phyloP scores from a whole-genome alignment of 2,329 filamentous ascomycete species.

The Neonectria magnoliae region DNA sequence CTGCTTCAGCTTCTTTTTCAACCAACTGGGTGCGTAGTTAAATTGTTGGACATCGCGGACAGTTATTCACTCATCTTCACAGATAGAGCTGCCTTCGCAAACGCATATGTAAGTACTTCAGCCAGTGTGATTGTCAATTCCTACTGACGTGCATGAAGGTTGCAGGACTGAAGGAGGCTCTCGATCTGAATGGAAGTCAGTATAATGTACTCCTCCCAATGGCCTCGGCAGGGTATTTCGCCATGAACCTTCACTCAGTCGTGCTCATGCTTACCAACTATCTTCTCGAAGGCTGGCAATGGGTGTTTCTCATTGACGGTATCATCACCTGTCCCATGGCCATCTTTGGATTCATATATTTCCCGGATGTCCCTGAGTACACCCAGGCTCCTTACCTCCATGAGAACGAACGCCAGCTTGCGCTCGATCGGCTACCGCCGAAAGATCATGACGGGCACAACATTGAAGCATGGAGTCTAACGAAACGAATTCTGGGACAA shows the following conservation, averaged over 20 bases:
- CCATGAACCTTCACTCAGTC: neutral
- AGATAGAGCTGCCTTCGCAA: constrained; percentile 16
- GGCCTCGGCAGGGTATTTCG: constrained; percentile 5
- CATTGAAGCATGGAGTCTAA: constrained; percentile 44
- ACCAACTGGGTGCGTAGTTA: constrained; percentile 2
- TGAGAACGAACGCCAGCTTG: constrained; percentile 47
- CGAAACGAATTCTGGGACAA: constrained; percentile 41
- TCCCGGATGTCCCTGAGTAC: constrained; percentile 46
- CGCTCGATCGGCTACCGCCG: constrained; percentile 43
- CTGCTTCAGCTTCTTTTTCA: constrained; percentile 16
- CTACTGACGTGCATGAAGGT: neutral
- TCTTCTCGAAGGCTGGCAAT: constrained; percentile 60
- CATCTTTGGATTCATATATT: constrained; percentile 33
- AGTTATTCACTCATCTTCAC: neutral
- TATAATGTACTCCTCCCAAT: constrained; percentile 14
- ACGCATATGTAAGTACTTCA: constrained; percentile 10
- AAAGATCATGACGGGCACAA: constrained; percentile 48
- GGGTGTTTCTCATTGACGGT: constrained; percentile 47
- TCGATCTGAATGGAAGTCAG: constrained; percentile 1
- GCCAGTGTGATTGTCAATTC: neutral
- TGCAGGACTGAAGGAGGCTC: constrained; percentile 9
- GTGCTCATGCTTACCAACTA: neutral
- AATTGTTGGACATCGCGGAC: neutral
- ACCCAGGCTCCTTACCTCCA: constrained; percentile 49
- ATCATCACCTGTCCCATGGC: constrained; percentile 39